Base-by-base conservation (phyloP, 345 rosid genomes). In the Carallia pectinifolia region DNA sequence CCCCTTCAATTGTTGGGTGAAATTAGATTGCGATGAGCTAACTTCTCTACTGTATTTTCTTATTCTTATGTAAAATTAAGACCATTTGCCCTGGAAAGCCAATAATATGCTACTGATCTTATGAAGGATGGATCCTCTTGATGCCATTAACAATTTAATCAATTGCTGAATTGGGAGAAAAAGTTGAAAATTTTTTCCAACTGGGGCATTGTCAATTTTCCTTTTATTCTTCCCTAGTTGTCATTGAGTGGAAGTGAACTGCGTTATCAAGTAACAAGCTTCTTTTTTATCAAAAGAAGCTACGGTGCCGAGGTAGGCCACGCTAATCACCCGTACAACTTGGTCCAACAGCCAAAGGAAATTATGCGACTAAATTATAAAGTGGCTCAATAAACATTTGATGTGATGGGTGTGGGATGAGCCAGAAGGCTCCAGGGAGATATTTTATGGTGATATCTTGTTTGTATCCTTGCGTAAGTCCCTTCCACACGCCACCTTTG, bases 301-400 rank as follows among this genome's bases (percentile, higher is more conserved):
- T 66, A 34, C 9, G 30, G 31, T 53, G 58, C 44, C 64, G 30
- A 13, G 55, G 18, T 40, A 68, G 3, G 62, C 64, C 71, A 23
- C 58, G 33, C 38, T 29, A 15, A 47, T 17, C 39, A 6, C 38
- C 54, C 37, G 12, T 6, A n/a, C 58, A 40, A 58, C 64, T 27
- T 58, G 18, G 23, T 39, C 63, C 10, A 3, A 13, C 38, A 56
- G 63, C 29, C 34, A 55, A 15, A 55, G 9, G 37, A n/a, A 55
- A 55, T 23, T 23, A 7, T 55, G 59, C 12, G 27, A 55, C 13
- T 13, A 40, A 23, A 23, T 23, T 40, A 10, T 40, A 9, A 40
- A 40, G 48, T 40, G 48, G 48, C 48, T 10, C 16, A 12, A 44
- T 55, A 2, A 33, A 0, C 15, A 7, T 23, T 15, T 39, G 36